Evolutionary conservation across 2,329 filamentous ascomycete species (phyloP), one percentile per base, ranked within the genome.

Genomic region (Phialophora tarda): DNA sequence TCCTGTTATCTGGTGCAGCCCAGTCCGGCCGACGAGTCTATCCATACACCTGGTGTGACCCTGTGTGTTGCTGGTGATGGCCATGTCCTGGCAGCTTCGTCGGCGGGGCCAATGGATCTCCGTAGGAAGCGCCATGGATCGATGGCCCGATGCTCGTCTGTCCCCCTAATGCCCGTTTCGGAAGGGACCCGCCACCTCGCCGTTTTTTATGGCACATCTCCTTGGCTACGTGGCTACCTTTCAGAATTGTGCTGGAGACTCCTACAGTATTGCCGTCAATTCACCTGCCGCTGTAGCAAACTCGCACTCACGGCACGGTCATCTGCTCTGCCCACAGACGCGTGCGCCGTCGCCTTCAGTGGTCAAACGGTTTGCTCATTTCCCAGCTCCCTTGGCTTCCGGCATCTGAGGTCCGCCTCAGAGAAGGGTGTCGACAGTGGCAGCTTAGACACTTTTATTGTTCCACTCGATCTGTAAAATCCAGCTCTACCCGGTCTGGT

Each of bases 401-500:
- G 59, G 53, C 58, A 59, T 58, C 58, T 32, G 63, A 44, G 14
- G 38, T n/a, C 38, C 17, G 17, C 8, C 68, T 68, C 65, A 21
- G 63, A 44, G 50, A 48, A 17, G 23, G 47, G 17, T 60, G 44
- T 60, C 28, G 21, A 51, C 41, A 50, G 38, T 24, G 41, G n/a
- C 21, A 56, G 41, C 47, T 55, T 54, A 24, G 62, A 63, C 53
- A 47, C 54, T 50, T 62, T 61, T 53, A 38, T 21, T 59, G 34
- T 26, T 23, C 48, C 26, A 30, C 51, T 2, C 44, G 38, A 23
- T 64, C 65, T 28, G 57, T 57, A 32, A 66, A 56, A 2, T 47
- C 60, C 38, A 64, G 62, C 61, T 64, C 65, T 14, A 55, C 53
- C 11, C n/a, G 26, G n/a, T 69, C 65, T 21, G 54, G 26, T 24